Evolutionary conservation across 2,329 filamentous ascomycete genomes (phyloP).

Genomic region (Thielaviopsis ethacetica): DNA sequence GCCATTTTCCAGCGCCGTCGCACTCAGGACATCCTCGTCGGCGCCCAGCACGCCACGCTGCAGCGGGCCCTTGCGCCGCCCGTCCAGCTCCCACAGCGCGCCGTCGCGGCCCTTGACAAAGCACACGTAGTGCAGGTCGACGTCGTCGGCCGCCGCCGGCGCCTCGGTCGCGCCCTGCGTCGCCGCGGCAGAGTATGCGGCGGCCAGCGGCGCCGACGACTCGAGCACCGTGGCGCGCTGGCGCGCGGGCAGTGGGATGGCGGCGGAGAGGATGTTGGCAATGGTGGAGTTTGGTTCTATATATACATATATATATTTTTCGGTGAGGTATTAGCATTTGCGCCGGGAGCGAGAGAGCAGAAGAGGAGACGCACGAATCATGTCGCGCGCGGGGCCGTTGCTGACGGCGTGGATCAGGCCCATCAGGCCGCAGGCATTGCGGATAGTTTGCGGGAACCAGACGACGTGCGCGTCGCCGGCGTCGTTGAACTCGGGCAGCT

Average conservation of each 20-base stretch:
- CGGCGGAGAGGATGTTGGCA: constrained; percentile 47
- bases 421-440: constrained; percentile 85
- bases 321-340: too few species aligned
- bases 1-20: constrained; percentile 58
- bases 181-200: constrained; percentile 64
- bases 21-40: constrained; percentile 57
- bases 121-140: constrained; percentile 93
- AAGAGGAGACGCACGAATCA: constrained; percentile 33
- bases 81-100: constrained; percentile 44
- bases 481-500: constrained; percentile 46
- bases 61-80: constrained; percentile 40
- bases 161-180: constrained; percentile 61
- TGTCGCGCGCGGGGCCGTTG: constrained; percentile 54
- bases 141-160: constrained; percentile 58
- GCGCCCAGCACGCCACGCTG: constrained; percentile 35
- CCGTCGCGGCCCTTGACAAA: constrained; percentile 66
- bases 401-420: constrained; percentile 66
- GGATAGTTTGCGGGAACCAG: constrained; percentile 92
- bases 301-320: too few species aligned
- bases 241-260: constrained; percentile 50
- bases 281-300: constrained; percentile 38
- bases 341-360: too few species aligned
- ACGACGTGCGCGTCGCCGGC: constrained; percentile 56
- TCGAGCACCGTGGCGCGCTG: constrained; percentile 63
- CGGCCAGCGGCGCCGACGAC: constrained; percentile 55